These are phyloP conservation scores for Penicillium turbatum DNA, from an alignment of 495 filamentous ascomycete species.

Conservation along the genomic window DNA sequence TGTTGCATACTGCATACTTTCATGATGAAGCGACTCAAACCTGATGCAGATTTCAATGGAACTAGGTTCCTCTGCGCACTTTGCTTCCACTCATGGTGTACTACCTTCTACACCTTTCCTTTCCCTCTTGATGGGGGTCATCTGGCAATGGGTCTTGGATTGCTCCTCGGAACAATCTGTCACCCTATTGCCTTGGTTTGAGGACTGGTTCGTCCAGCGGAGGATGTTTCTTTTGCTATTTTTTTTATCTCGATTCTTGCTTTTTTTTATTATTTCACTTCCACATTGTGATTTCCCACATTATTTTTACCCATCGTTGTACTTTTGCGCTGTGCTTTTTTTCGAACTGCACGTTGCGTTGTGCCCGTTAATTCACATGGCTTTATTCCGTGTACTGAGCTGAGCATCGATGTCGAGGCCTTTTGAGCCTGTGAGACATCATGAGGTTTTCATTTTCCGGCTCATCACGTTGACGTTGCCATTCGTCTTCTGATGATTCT, in stretches of 20 bases:
- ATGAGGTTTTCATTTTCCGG: too few relatives aligned
- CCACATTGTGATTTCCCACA: constrained; percentile 27
- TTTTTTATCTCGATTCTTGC: constrained; percentile 7
- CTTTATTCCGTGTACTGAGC: not conserved
- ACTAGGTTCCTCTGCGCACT: constrained; percentile 5
- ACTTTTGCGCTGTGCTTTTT: constrained; percentile 13
- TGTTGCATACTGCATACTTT: constrained; percentile 23
- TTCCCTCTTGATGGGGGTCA: constrained; percentile 8
- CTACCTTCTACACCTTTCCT: constrained; percentile 6
- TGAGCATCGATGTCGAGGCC: not conserved
- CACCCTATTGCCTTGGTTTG: constrained; percentile 3
- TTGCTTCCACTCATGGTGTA: constrained; percentile 14
- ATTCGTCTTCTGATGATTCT: constrained; percentile 6
- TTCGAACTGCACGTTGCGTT: constrained; percentile 14
- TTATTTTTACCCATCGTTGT: constrained; percentile 14
- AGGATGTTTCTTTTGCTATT: not conserved
- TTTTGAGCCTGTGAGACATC: not conserved
- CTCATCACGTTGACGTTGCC: not conserved
- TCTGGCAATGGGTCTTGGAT: constrained; percentile 9
- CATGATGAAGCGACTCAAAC: constrained; percentile 13
- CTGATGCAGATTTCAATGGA: constrained; percentile 14
- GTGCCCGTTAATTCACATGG: constrained; percentile 9
- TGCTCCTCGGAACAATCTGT: constrained; percentile 1
- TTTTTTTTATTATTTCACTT: constrained; percentile 16
- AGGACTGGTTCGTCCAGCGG: not conserved